Evolutionary conservation across 495 filamentous ascomycete species (phyloP), one percentile per base, ranked within the genome.

Genomic region (Hypoxylon fuscum): DNA sequence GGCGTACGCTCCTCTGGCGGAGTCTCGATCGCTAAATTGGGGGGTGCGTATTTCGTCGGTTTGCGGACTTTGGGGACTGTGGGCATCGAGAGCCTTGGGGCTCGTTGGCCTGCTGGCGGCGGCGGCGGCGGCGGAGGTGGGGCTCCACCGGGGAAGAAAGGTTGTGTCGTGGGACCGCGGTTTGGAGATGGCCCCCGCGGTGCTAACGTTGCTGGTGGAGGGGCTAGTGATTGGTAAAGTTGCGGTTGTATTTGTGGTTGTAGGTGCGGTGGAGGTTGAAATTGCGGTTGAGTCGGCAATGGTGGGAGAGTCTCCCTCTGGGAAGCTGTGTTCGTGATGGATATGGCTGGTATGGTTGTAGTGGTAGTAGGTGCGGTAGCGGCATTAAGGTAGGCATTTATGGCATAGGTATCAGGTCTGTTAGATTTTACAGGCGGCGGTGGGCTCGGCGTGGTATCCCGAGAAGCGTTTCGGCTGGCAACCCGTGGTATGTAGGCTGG

Each of bases 401-500:
- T 23, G 27, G 65, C 63, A 51, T 58, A 72, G 0, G 59, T 45
- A 43, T 71, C 68, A 10, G 68, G 67, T 25, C 25, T 61, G 21
- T 64, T 54, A 9, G 49, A 48, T 38, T 72, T 68, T 37, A 55
- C 25, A 15, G 52, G 21, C 31, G 41, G 53, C 23, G 62, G 66
- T 1, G 48, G 64, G 35, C 37, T 67, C 34, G 54, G 61, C 18
- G 66, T 55, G 18, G 15, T 51, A 10, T 52, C 55, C 34, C 66
- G 42, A n/a, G 70, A 51, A 2, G 46, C 44, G 17, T 64, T 70
- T 1, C 78, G 68, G 32, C 77, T 75, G 12, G 74, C 42, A 2
- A 72, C 64, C 8, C 61, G 62, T 1, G 79, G 76, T 15, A 81
- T 68, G 54, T 82, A 82, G n/a, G 79, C 79, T 11, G 77, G 77